Evolutionary conservation across 148 eudicot species (phyloP), one percentile per base, ranked within the genome.

Genomic region (Persicaria tinctoria): DNA sequence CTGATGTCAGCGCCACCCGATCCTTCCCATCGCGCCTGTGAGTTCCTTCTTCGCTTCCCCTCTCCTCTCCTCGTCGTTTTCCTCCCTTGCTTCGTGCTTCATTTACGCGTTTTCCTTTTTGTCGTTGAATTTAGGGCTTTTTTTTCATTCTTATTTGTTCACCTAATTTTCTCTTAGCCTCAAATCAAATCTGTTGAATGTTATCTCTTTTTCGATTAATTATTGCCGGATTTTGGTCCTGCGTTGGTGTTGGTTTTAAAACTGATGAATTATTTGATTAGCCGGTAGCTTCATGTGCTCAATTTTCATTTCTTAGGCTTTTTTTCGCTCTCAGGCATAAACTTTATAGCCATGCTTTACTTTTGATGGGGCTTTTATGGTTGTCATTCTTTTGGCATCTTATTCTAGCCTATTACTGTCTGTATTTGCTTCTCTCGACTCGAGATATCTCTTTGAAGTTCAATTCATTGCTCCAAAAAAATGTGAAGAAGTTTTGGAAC

Each of bases 1-100:
- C 9, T 44, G 41, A 66, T 66, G 70, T 66, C 70, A 47, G 70
- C 70, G 18, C 38, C 47, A 12, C 47, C 70, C 5, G 47, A 66
- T 66, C 48, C 3, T 66, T 66, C 48, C n/a, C 44, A 46, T 38
- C 48, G 47, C 17, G 70, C 70, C 44, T 66, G 70, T 66, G 70
- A 66, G 70, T 66, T 44, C 44, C 70, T 60, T 20, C 10, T 57
- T 7, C 16, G 59, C 59, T 16, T n/a, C 6, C 4, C 56, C 56
- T 53, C 17, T 12, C 20, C 20, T 11, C 5, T 2, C 20, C 20
- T 11, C 5, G 23, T 23, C 66, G 66, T 38, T 63, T 50, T 63
- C 7, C 13, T n/a, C 48, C 8, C 48, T 66, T 41, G 9, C 13
- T 12, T 44, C 18, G 47, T 66, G n/a, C 70, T 41, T 63, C 68